Conservation (phyloP, 2,329 filamentous ascomycete species). For the Diaporthe sp. region DNA sequence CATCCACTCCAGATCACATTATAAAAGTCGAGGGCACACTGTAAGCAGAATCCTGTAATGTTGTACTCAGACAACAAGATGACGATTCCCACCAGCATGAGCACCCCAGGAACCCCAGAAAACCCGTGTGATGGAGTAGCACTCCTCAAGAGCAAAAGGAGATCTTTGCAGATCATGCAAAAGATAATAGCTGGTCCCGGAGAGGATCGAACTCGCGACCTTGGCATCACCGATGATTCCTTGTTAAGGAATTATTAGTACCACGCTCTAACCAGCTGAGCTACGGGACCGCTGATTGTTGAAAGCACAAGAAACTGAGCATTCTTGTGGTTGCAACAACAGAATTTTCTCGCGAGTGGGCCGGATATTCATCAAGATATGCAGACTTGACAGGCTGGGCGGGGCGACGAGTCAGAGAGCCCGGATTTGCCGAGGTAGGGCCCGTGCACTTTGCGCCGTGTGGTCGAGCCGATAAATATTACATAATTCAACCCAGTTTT, state of each 20-base stretch:
- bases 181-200: slow-evolving; percentile 27
- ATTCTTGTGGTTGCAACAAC: no score
- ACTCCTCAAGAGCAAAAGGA: background rate
- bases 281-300: slow-evolving; percentile 31
- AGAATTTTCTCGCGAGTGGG: background rate
- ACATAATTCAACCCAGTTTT: background rate
- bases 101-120: rapidly evolving
- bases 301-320: rapidly evolving
- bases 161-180: background rate
- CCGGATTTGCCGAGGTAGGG: background rate
- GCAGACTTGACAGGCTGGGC: background rate
- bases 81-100: no score
- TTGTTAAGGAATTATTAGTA: slow-evolving; percentile 31
- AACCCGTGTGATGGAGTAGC: background rate
- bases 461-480: background rate
- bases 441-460: background rate
- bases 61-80: no score
- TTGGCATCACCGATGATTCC: slow-evolving; percentile 33
- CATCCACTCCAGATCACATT: no score
- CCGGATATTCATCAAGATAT: background rate
- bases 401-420: background rate
- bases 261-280: slow-evolving; percentile 39
- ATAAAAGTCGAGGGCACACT: no score
- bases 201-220: slow-evolving; percentile 39
- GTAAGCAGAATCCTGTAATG: no score